Base-by-base conservation (phyloP, 495 filamentous ascomycete species). In the Cercophora samala region DNA sequence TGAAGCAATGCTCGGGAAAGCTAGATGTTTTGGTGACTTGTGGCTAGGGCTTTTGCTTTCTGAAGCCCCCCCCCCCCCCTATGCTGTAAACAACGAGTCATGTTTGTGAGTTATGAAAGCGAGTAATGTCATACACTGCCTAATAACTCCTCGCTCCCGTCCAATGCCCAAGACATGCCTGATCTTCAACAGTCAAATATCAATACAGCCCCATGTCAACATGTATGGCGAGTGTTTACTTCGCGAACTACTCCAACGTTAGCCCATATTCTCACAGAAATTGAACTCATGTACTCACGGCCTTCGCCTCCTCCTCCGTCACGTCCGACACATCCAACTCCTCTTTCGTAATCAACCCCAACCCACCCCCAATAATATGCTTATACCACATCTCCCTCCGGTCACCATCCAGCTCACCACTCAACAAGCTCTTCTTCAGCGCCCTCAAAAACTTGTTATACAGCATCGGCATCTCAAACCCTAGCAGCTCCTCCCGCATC, bases 351-450 rank as follows among this genome's bases (percentile, higher is more conserved):
- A 98, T 87, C 70, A 97, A 79, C 0, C 93, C 91, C 53, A 98
- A 72, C 72, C 80, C 87, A 17, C 81, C 85, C 59, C 80, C 84
- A 70, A 89, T 78, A 42, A 97, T 77, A 66, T 87, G 77, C 81
- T 84, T 72, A 62, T 71, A 91, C 92, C 92, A 97, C 78, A 97
- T 84, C 73, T 95, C 93, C 67, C 81, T 84, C 42, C 93, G 84
- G 73, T 96, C 89, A 0, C 93, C 95, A 63, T 88, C 87, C n/a
- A 97, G 75, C 71, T 92, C 85, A 17, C 88, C 91, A 0, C 77
- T 80, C 29, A 93, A 70, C 2, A 98, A 70, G 58, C 88, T 88
- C 64, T 80, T 78, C 80, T 97, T 98, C 59, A 99, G 75, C 22
- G 82, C 80, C 26, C 71, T 81, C 54, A 97, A 29, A 64, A 93